Conservation (phyloP, 345 rosid species). For the Combretum micranthum region DNA sequence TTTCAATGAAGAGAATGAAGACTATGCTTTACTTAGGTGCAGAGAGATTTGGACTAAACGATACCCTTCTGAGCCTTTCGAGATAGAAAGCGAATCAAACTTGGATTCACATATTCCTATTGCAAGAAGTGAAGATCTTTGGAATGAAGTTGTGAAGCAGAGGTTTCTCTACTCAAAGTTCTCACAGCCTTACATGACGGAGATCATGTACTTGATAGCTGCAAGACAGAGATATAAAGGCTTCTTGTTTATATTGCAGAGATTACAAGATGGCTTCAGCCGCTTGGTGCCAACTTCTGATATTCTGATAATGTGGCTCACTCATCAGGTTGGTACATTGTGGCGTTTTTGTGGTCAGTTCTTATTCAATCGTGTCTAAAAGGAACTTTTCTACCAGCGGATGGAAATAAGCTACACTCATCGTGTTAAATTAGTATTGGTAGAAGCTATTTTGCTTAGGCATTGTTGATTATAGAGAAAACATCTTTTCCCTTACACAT, state of each 20-base stretch:
- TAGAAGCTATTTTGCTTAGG: too few relatives aligned
- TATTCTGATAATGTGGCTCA: slow-evolving; percentile 71
- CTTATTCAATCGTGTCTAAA: background rate
- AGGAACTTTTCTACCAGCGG: background rate
- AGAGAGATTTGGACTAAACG: slow-evolving; percentile 46
- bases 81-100: slow-evolving; percentile 40
- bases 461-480: background rate
- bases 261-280: slow-evolving; percentile 31
- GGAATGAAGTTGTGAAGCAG: slow-evolving; percentile 43
- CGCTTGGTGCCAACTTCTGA: slow-evolving; percentile 59
- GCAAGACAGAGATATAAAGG: slow-evolving; percentile 73
- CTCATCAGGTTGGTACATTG: slow-evolving; percentile 52
- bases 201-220: slow-evolving; percentile 62
- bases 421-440: too few relatives aligned
- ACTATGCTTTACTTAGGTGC: slow-evolving; percentile 70
- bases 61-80: slow-evolving; percentile 66
- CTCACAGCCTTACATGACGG: slow-evolving; percentile 57
- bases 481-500: slow-evolving; percentile 2
- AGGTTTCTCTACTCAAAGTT: slow-evolving; percentile 41
- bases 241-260: slow-evolving; percentile 46
- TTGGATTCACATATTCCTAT: slow-evolving; percentile 19
- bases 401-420: too few relatives aligned
- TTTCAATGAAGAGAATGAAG: slow-evolving; percentile 65
- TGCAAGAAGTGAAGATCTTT: slow-evolving; percentile 29
- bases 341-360: background rate